Conservation (phyloP, 257 asterid genomes). For the Solanum ahanhuiri region DNA sequence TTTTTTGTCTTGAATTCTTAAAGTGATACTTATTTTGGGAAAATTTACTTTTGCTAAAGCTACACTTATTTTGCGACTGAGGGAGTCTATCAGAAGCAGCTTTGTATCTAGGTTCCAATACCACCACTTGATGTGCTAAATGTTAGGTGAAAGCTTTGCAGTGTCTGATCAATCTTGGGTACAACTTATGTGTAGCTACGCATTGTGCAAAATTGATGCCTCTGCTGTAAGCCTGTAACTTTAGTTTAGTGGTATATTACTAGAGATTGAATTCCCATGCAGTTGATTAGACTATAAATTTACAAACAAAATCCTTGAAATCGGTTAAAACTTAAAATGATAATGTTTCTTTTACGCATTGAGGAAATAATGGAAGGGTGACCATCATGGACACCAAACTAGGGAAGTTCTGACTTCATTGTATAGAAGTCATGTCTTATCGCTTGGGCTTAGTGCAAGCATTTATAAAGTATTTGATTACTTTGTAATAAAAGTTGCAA, state of each 20-base stretch:
- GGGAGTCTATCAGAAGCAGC: not conserved
- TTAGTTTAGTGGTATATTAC: not conserved
- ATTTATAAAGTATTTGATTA: not conserved
- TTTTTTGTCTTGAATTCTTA: not conserved
- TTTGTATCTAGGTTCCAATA: not conserved
- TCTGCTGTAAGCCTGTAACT: not conserved
- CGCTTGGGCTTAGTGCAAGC: not conserved
- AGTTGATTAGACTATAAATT: not conserved
- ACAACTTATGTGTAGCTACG: not conserved
- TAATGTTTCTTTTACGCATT: not conserved
- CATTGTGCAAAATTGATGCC: not conserved
- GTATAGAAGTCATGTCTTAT: not conserved
- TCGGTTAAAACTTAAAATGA: not conserved
- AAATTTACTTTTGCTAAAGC: not conserved
- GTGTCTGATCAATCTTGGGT: not conserved
- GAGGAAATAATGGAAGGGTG: not conserved
- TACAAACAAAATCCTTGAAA: not conserved
- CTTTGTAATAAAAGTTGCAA: not conserved
- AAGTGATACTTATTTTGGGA: not conserved
- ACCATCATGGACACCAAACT: not conserved
- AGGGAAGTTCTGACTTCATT: not conserved
- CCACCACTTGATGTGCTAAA: not conserved
- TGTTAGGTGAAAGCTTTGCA: not conserved
- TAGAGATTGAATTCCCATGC: not conserved
- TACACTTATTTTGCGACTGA: not conserved